Conservation (phyloP, 495 filamentous ascomycete genomes). For the Aspergillus coremiiformis region DNA sequence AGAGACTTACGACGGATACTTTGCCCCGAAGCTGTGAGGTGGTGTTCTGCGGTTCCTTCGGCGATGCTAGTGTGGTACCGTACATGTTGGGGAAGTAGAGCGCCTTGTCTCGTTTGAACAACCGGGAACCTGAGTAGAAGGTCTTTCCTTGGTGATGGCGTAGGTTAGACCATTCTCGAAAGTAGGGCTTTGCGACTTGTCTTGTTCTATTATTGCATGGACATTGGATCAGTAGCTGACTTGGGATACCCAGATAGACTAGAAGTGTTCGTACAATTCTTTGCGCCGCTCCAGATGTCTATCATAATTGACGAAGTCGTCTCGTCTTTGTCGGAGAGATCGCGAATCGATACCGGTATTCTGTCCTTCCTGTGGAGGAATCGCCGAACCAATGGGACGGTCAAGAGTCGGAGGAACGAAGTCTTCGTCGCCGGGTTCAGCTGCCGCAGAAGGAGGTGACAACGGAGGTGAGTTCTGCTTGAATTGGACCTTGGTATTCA, state of each 20-base stretch:
- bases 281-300: constrained; percentile 67
- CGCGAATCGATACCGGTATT: constrained; percentile 72
- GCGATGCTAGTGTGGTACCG: constrained; percentile 60
- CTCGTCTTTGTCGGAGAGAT: constrained; percentile 57
- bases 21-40: constrained; percentile 62
- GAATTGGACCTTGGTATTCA: constrained; percentile 22
- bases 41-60: constrained; percentile 52
- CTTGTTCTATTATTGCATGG: constrained; percentile 29
- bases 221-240: neutral
- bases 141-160: constrained; percentile 77
- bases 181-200: constrained; percentile 73
- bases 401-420: constrained; percentile 63
- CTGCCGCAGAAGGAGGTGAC: neutral
- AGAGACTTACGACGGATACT: constrained; percentile 71
- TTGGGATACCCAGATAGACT: neutral
- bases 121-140: constrained; percentile 67
- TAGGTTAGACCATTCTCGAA: constrained; percentile 85
- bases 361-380: constrained; percentile 66
- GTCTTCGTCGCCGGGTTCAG: constrained; percentile 44
- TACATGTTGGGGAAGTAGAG: constrained; percentile 91
- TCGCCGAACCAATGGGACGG: constrained; percentile 70
- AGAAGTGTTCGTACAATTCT: constrained; percentile 51
- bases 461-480: constrained; percentile 25
- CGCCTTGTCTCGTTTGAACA: constrained; percentile 67
- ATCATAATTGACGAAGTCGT: constrained; percentile 79